Evolutionary conservation across 306 rosid species (phyloP), one percentile per base, ranked within the genome.

Genomic region (Medicago ruthenica): DNA sequence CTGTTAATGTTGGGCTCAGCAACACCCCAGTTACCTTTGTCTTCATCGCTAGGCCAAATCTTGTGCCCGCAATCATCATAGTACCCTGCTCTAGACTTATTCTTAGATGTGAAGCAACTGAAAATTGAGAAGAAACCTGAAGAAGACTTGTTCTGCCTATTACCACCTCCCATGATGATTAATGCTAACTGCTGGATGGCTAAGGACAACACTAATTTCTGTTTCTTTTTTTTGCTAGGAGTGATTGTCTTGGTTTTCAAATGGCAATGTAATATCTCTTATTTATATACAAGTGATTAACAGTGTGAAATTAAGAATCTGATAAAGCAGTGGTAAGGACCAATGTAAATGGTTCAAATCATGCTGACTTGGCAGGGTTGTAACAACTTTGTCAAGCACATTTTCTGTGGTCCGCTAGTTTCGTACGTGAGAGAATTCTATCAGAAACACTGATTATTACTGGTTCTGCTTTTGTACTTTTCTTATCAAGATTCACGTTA

Each of bases 1-100:
- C 7, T 75, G 60, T 93, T 85, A 77, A 91, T 88, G 31, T 54
- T 80, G 5, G 86, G 94, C 37, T 89, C 92, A 1, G 89, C 96
- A 6, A 80, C 87, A 57, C 89, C 86, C 68, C 70, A 82, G 1
- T 61, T 78, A 13, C 55, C 87, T 69, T 70, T 73, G 72, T 93
- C 98, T 5, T 80, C 80, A 34, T 91, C 92, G 40, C 94, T 93
- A 0, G 75, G 88, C 90, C 89, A 88, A 1, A 79, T 82, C 80
- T 62, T 88, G 18, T 48, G 21, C 0, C 76, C 62, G 0, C 54
- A 75, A 4, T 85, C 88, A 39, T 82, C 79, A 0, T 70, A 36
- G 54, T 71, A 21, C 0, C 75, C 80, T 54, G 67, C 77, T 74
- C 85, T 77, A 6, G 36, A 7, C 68, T 60, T 88, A 81, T 42